phyloP scores from a whole-genome alignment of 116 monocot species.

The Papilionanthe hybrid region DNA sequence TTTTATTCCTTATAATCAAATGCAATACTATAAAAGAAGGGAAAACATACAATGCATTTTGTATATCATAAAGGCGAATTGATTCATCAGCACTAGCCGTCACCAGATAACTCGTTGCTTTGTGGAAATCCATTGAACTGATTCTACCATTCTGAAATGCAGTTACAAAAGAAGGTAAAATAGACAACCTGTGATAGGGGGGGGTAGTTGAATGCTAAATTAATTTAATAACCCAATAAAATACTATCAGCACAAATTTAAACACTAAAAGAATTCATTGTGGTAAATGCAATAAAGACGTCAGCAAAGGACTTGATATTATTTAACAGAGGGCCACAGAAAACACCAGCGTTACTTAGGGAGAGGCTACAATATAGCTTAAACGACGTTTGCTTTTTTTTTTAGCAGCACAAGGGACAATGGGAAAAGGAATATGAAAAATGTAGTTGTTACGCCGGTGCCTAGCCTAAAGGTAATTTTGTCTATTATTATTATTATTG shows the following conservation, averaged over 20 bases:
- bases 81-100: constrained; percentile 98
- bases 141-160: constrained; percentile 85
- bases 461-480: too few relatives aligned
- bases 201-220: not conserved
- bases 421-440: not conserved
- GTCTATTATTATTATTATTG: too few relatives aligned
- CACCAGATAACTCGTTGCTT: constrained; percentile 69
- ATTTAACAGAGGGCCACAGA: not conserved
- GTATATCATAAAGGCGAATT: constrained; percentile 90
- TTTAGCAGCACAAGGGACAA: not conserved
- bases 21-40: constrained; percentile 1
- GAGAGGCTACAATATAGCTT: not conserved
- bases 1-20: not conserved
- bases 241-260: not conserved
- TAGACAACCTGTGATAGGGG: not conserved
- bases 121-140: constrained; percentile 97
- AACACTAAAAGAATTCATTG: not conserved
- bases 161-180: not conserved
- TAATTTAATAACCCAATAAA: not conserved
- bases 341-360: not conserved
- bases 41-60: constrained; percentile 67
- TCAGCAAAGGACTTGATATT: not conserved
- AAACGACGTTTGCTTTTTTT: not conserved
- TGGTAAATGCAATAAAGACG: not conserved
- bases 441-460: not conserved